These are phyloP conservation scores for Citeromyces matritensis DNA, from an alignment of 805 yeast genomes.

Conservation along the genomic window DNA sequence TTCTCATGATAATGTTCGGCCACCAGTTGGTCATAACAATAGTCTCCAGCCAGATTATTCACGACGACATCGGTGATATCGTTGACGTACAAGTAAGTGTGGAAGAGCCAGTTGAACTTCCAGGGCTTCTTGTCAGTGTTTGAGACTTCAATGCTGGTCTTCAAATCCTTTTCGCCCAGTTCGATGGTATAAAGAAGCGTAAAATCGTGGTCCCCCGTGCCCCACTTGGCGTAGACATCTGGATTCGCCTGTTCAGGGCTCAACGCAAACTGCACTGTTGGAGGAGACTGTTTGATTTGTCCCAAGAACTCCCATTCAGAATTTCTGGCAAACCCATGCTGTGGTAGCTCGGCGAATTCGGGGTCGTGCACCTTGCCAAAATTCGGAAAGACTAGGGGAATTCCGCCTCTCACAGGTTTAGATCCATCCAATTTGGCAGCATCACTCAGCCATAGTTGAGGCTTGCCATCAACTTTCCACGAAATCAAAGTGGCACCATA, in stretches of 20 bases:
- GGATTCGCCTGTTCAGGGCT: constrained; percentile 70
- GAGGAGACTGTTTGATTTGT: constrained; percentile 51
- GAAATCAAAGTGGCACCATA: constrained; percentile 84
- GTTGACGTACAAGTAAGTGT: constrained; percentile 64
- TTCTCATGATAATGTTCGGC: constrained; percentile 48
- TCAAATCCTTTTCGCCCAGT: constrained; percentile 40
- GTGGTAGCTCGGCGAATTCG: constrained; percentile 64
- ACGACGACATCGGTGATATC: constrained; percentile 72
- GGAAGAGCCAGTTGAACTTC: constrained; percentile 91
- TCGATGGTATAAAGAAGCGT: constrained; percentile 59
- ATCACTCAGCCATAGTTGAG: constrained; percentile 69
- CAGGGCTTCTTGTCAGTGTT: constrained; percentile 53
- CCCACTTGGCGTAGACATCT: constrained; percentile 47
- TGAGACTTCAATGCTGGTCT: constrained; percentile 60
- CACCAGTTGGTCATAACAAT: constrained; percentile 65
- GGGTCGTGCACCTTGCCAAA: constrained; percentile 57
- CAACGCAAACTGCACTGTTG: constrained; percentile 81
- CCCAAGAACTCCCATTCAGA: constrained; percentile 92
- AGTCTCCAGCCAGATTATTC: constrained; percentile 60
- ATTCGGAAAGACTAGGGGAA: constrained; percentile 91
- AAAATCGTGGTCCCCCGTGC: constrained; percentile 44
- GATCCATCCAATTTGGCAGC: constrained; percentile 84
- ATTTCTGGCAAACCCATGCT: constrained; percentile 92
- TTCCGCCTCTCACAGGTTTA: constrained; percentile 94
- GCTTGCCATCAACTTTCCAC: constrained; percentile 60